phyloP scores from a whole-genome alignment of 2,329 filamentous ascomycete genomes.

The Davidsoniella neocaledoniae region DNA sequence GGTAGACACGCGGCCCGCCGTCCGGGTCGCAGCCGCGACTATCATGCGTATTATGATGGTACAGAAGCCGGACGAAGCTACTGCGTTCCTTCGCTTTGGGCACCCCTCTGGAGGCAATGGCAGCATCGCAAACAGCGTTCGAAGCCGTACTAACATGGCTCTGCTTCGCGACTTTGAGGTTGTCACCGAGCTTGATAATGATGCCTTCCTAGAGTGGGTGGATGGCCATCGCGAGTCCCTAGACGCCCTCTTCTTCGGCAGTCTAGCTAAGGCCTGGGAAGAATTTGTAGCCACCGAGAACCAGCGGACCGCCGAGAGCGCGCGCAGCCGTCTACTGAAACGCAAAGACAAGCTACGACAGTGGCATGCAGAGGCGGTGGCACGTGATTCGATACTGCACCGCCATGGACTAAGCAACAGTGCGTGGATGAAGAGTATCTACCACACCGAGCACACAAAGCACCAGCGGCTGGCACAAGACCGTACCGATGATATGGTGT shows the following conservation, averaged over 20 bases:
- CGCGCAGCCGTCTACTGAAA: constrained; percentile 50
- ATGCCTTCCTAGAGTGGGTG: constrained; percentile 75
- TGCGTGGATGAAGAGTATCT: constrained; percentile 92
- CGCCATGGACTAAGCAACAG: constrained; percentile 77
- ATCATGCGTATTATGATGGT: constrained; percentile 86
- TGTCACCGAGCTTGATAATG: constrained; percentile 75
- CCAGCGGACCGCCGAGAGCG: constrained; percentile 57
- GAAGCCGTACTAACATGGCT: not conserved
- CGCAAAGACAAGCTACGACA: constrained; percentile 67
- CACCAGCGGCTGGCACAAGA: constrained; percentile 81
- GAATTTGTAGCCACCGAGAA: constrained; percentile 76
- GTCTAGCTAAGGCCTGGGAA: constrained; percentile 72
- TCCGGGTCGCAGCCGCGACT: constrained; percentile 63
- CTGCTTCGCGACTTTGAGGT: constrained; percentile 54
- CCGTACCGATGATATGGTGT: constrained; percentile 75
- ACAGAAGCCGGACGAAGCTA: constrained; percentile 75
- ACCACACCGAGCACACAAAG: constrained; percentile 79
- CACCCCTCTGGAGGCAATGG: constrained; percentile 35
- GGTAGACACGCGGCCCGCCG: constrained; percentile 47
- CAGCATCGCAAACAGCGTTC: not conserved
- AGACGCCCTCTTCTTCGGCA: constrained; percentile 66
- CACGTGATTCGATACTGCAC: constrained; percentile 53
- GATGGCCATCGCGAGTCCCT: constrained; percentile 64
- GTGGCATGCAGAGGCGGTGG: constrained; percentile 57
- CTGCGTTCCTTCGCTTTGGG: constrained; percentile 42